Conservation (phyloP, 225 moss, liverwort and hornwort species). For the Polytrichum commune region DNA sequence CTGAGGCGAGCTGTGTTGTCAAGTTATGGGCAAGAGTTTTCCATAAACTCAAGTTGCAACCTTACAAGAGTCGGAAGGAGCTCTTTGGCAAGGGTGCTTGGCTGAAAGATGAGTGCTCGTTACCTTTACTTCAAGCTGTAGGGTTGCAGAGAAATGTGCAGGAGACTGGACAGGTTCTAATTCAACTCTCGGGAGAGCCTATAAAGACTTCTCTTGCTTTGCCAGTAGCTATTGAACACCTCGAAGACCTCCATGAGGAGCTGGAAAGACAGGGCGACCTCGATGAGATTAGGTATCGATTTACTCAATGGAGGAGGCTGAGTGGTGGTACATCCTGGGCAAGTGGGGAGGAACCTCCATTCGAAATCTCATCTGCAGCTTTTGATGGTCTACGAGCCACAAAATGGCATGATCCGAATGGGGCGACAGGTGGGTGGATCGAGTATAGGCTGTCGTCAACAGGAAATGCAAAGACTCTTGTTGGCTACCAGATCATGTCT, state of each 20-base stretch:
- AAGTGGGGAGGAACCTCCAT: conserved; percentile 47
- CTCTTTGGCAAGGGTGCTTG: conserved; percentile 41
- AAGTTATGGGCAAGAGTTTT: conserved; percentile 35
- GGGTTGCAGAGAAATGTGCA: conserved; percentile 35
- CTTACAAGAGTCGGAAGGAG: conserved; percentile 48
- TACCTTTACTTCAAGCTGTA: conserved; percentile 43
- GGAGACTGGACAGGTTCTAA: conserved; percentile 43
- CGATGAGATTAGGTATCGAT: conserved; percentile 21
- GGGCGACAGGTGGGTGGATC: conserved; percentile 55
- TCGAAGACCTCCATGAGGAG: conserved; percentile 43
- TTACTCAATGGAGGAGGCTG: conserved; percentile 44
- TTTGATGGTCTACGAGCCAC: conserved; percentile 60
- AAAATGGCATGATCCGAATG: conserved; percentile 64
- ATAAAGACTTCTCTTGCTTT: conserved; percentile 44
- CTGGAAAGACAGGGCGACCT: conserved; percentile 20
- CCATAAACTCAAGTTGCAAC: conserved; percentile 42
- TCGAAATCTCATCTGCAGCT: conserved; percentile 48
- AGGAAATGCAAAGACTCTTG: conserved; percentile 21
- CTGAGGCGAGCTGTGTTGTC: conserved; percentile 27
- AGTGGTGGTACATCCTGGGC: conserved; percentile 43
- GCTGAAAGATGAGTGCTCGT: conserved; percentile 52
- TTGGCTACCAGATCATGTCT: conserved; percentile 58
- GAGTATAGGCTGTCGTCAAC: conserved; percentile 36
- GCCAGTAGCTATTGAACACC: conserved; percentile 53
- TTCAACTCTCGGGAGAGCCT: conserved; percentile 36